Conservation (phyloP, 176 grass and related monocot genomes). For the Zea luxurians region DNA sequence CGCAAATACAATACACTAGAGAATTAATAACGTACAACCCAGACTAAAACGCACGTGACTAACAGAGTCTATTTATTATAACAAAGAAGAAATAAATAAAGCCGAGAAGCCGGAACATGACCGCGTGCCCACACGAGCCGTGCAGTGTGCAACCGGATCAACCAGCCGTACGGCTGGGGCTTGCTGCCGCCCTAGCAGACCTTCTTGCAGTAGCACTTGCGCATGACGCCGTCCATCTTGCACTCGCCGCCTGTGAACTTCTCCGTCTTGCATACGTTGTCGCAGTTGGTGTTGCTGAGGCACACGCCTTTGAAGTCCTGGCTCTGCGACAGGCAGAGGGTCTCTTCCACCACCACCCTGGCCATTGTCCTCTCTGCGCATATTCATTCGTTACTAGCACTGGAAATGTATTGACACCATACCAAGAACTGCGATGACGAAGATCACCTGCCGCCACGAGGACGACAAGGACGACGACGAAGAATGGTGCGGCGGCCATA, state of each 20-base stretch:
- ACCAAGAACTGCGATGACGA: too few relatives aligned
- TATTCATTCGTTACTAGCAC: too few relatives aligned
- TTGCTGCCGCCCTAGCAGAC: neutral
- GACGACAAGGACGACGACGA: neutral
- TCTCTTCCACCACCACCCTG: neutral
- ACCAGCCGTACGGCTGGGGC: too few relatives aligned
- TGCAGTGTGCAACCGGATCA: too few relatives aligned
- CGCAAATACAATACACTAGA: too few relatives aligned
- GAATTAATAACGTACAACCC: too few relatives aligned
- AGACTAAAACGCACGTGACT: too few relatives aligned
- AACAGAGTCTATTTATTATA: too few relatives aligned
- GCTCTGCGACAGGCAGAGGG: neutral
- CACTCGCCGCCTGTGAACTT: neutral
- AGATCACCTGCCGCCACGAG: slow-evolving; percentile 1
- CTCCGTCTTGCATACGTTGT: neutral
- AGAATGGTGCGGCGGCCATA: neutral
- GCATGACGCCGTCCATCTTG: neutral
- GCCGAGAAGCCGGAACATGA: too few relatives aligned
- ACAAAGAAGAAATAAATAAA: too few relatives aligned
- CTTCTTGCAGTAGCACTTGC: slow-evolving; percentile 18
- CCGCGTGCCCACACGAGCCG: too few relatives aligned
- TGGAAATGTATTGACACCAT: neutral
- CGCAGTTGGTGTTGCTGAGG: neutral
- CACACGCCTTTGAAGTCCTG: slow-evolving; percentile 5
- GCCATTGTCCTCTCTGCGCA: neutral